phyloP scores from a whole-genome alignment of 441 rosid genomes.

The Gossypium trilobum region DNA sequence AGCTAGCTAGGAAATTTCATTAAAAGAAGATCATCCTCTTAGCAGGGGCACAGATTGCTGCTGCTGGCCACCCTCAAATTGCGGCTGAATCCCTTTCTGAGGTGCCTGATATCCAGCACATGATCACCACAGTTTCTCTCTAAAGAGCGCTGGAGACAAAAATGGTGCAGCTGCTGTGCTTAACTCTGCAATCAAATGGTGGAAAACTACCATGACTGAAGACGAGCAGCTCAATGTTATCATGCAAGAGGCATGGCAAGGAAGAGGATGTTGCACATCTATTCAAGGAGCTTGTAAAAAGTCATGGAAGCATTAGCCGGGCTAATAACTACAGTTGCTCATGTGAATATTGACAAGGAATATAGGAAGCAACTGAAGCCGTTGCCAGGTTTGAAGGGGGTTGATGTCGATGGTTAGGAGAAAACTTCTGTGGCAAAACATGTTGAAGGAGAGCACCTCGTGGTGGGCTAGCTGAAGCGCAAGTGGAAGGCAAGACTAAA shows the following conservation, averaged over 20 bases:
- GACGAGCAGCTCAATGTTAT: conserved; percentile 51
- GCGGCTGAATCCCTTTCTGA: conserved; percentile 73
- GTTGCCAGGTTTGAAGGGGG: conserved; percentile 55
- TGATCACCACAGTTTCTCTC: conserved; percentile 75
- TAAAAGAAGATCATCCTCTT: conserved; percentile 52
- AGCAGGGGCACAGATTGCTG: conserved; percentile 84
- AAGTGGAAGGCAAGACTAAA: conserved; percentile 53
- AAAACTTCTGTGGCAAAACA: conserved; percentile 81
- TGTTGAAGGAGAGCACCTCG: conserved; percentile 37
- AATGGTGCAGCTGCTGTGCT: conserved; percentile 63
- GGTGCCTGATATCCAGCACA: conserved; percentile 71
- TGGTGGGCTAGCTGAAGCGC: conserved; percentile 20
- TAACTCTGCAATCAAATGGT: conserved; percentile 72
- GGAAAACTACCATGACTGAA: conserved; percentile 85
- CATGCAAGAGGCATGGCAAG: conserved; percentile 73
- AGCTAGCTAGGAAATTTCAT: conserved; percentile 59
- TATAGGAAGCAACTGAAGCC: conserved; percentile 73
- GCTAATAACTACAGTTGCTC: conserved; percentile 73
- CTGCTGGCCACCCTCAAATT: conserved; percentile 63
- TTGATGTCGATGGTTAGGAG: conserved; percentile 70
- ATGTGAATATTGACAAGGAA: conserved; percentile 54
- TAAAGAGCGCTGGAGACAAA: conserved; percentile 77
- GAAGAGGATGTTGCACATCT: conserved; percentile 72
- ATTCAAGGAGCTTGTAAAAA: conserved; percentile 73
- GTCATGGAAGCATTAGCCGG: conserved; percentile 58